Percentiles rank a stretch among this genome's conserved stretches.
Evolutionary conservation across 306 rosid genomes (phyloP).

Genomic region (Glycyrrhiza uralensis): DNA sequence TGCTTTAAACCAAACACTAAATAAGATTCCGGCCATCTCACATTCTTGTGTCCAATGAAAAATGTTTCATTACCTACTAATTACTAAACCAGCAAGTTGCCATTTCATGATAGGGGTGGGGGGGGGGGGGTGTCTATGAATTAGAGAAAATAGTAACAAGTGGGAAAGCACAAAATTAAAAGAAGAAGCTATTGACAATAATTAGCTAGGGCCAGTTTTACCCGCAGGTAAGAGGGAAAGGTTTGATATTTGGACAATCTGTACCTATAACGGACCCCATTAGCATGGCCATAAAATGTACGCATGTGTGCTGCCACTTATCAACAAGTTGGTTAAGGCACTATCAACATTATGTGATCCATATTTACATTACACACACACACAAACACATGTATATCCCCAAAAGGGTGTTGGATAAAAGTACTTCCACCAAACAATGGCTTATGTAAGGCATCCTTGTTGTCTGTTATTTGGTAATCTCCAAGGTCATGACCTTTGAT

Average conservation of each 20-base stretch:
- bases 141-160: too few species aligned
- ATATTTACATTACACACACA: conserved; percentile 2
- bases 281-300: conserved; percentile 11
- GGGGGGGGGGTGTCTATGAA: too few species aligned
- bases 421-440: conserved; percentile 36
- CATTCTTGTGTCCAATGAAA: too few species aligned
- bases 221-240: neutral
- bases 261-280: conserved; percentile 22
- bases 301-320: conserved; percentile 18
- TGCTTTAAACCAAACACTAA: too few species aligned
- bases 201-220: conserved; percentile 8
- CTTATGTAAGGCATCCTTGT: conserved; percentile 27
- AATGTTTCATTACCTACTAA: too few species aligned
- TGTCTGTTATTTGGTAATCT: conserved; percentile 28
- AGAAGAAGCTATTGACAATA: too few species aligned
- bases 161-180: too few species aligned
- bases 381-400: conserved; percentile 3
- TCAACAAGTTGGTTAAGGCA: conserved; percentile 36
- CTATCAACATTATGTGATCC: conserved; percentile 28
- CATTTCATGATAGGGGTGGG: too few species aligned
- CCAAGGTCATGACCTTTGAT: conserved; percentile 31
- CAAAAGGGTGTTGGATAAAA: conserved; percentile 7
- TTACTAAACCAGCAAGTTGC: too few species aligned
- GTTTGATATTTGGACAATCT: neutral
- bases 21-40: too few species aligned